These are phyloP conservation scores for Cydonia oblonga DNA, from an alignment of 331 rosid species.

Conservation along the genomic window DNA sequence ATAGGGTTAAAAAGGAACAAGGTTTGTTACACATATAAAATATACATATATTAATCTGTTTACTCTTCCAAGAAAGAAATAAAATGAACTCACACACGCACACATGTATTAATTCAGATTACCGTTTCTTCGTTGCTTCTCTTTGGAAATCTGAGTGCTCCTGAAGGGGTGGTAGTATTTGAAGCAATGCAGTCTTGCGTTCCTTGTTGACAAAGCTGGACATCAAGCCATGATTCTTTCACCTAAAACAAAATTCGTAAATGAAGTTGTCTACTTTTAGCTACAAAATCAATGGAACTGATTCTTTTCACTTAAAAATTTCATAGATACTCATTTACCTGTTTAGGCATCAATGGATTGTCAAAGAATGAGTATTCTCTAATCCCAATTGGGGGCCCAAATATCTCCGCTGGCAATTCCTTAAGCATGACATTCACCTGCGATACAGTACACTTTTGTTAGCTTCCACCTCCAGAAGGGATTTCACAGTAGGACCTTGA, in stretches of 20 bases:
- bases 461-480: not conserved
- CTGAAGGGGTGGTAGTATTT: conserved; percentile 35
- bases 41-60: not conserved
- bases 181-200: conserved; percentile 40
- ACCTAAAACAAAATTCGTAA: conserved; percentile 41
- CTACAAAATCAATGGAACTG: conserved; percentile 2
- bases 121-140: conserved; percentile 86
- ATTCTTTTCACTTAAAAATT: conserved; percentile 3
- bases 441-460: conserved; percentile 11
- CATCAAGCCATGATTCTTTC: conserved; percentile 80
- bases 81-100: not conserved
- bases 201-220: conserved; percentile 79
- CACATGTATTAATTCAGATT: not conserved
- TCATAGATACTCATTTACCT: conserved; percentile 35
- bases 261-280: conserved; percentile 3
- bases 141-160: conserved; percentile 68
- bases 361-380: conserved; percentile 88
- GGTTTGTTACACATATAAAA: too few relatives aligned
- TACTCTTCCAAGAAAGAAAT: not conserved
- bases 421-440: conserved; percentile 78
- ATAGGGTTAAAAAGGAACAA: not conserved
- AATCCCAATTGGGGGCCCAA: conserved; percentile 59
- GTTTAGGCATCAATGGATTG: conserved; percentile 61
- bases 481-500: not conserved
- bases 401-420: conserved; percentile 62